Conservation (phyloP, 345 rosid species). For the Noccaea caerulescens region DNA sequence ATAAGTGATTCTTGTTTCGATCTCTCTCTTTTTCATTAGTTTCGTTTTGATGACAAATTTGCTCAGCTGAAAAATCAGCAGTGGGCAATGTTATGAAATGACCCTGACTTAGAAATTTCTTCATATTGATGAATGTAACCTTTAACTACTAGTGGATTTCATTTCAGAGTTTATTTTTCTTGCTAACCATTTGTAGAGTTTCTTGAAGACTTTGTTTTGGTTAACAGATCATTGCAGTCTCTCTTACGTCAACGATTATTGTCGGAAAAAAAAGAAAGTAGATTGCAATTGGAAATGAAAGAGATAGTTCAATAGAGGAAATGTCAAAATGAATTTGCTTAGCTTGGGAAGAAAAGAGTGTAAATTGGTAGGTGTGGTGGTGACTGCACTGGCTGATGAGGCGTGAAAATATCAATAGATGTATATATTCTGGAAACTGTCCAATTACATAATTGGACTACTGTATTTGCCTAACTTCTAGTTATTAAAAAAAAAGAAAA, state of each 20-base stretch:
- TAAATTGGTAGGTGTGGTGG: slow-evolving; percentile 29
- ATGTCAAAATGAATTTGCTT: background rate
- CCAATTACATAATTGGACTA: background rate
- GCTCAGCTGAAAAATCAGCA: background rate
- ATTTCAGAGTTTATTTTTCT: background rate
- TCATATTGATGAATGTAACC: no score
- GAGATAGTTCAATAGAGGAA: background rate
- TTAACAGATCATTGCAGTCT: background rate
- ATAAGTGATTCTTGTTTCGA: slow-evolving; percentile 1
- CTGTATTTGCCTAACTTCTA: background rate
- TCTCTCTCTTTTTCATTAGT: background rate
- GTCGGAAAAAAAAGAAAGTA: background rate
- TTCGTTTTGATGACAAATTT: background rate
- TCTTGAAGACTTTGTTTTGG: background rate
- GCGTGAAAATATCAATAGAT: slow-evolving; percentile 10
- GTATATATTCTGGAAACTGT: slow-evolving; percentile 10
- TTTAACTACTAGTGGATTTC: no score
- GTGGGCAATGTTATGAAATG: background rate
- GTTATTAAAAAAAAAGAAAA: background rate
- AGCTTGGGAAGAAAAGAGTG: background rate
- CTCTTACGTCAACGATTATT: background rate
- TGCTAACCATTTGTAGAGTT: background rate
- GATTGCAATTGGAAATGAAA: slow-evolving; percentile 6
- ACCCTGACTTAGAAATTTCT: background rate
- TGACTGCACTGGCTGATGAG: slow-evolving; percentile 8